Evolutionary conservation across 768 basidiomycete species (phyloP).

Genomic region (Phaeotremella fagi): DNA sequence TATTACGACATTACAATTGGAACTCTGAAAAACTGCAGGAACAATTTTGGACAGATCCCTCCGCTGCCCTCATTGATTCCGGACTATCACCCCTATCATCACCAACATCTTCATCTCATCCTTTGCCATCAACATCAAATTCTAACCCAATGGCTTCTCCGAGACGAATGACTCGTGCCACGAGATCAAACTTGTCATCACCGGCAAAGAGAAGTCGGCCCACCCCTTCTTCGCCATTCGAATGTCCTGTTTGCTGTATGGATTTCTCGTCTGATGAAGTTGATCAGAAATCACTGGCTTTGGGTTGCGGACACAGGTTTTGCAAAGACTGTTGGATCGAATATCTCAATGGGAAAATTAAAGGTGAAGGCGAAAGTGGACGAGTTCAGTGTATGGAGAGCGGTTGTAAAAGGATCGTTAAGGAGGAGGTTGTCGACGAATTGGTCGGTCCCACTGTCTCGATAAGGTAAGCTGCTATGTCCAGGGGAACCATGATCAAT

Average conservation of each 20-base stretch:
- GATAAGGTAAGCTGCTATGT: conserved; percentile 49
- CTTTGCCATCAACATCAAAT: conserved; percentile 45
- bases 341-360: conserved; percentile 73
- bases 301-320: conserved; percentile 79
- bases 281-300: conserved; percentile 58
- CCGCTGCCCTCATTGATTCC: conserved; percentile 64
- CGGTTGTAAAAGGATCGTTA: conserved; percentile 50
- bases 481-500: background rate
- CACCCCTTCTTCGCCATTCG: conserved; percentile 56
- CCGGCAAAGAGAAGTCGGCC: conserved; percentile 14
- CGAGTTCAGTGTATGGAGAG: conserved; percentile 52
- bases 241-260: conserved; percentile 85
- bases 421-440: conserved; percentile 50
- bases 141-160: conserved; percentile 16
- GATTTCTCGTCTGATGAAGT: conserved; percentile 57
- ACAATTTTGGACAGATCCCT: conserved; percentile 91
- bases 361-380: conserved; percentile 54
- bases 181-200: conserved; percentile 28
- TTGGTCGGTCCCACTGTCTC: conserved; percentile 56
- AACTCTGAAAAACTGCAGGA: conserved; percentile 95
- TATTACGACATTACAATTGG: conserved; percentile 82
- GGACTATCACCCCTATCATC: conserved; percentile 58
- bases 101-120: conserved; percentile 40
- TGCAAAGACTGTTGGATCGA: conserved; percentile 79
- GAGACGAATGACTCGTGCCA: conserved; percentile 34